Percentiles rank a stretch among this genome's conserved stretches.
phyloP scores from a whole-genome alignment of 495 filamentous ascomycete genomes.

The Sordaria brevicollis region DNA sequence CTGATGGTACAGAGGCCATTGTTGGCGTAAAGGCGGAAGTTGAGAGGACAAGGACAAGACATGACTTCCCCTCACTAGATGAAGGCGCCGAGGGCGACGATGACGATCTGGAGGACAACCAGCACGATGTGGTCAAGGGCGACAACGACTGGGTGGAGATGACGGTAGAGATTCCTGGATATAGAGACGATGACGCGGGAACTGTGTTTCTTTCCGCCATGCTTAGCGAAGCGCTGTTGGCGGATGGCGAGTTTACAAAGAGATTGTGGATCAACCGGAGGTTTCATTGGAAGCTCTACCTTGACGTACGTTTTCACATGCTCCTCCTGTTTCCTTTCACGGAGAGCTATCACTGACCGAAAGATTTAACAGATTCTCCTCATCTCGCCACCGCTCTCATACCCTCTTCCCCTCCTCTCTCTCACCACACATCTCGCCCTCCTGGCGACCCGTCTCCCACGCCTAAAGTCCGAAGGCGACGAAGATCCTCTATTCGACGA shows the following conservation, averaged over 20 bases:
- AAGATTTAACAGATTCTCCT: constrained; percentile 63
- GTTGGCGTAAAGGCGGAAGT: constrained; percentile 93
- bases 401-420: constrained; percentile 84
- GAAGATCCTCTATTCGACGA: constrained; percentile 98
- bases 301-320: constrained; percentile 59
- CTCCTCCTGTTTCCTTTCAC: background rate
- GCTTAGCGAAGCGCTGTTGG: constrained; percentile 79
- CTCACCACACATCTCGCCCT: constrained; percentile 95
- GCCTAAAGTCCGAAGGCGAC: constrained; percentile 70
- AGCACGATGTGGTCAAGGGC: constrained; percentile 20
- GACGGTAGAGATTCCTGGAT: constrained; percentile 75
- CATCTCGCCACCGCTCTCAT: constrained; percentile 81
- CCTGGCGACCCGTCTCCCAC: constrained; percentile 72
- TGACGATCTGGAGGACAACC: constrained; percentile 9
- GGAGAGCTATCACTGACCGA: constrained; percentile 5
- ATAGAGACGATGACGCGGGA: constrained; percentile 81
- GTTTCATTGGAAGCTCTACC: constrained; percentile 93
- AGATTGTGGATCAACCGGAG: constrained; percentile 72
- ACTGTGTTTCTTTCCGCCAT: constrained; percentile 79
- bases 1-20: constrained; percentile 89
- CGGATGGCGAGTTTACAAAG: constrained; percentile 57
- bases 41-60: constrained; percentile 48
- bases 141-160: constrained; percentile 67
- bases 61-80: constrained; percentile 15
- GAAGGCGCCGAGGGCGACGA: constrained; percentile 18